These are phyloP conservation scores for Aleurites moluccanus DNA, from an alignment of 441 rosid species.

Conservation along the genomic window DNA sequence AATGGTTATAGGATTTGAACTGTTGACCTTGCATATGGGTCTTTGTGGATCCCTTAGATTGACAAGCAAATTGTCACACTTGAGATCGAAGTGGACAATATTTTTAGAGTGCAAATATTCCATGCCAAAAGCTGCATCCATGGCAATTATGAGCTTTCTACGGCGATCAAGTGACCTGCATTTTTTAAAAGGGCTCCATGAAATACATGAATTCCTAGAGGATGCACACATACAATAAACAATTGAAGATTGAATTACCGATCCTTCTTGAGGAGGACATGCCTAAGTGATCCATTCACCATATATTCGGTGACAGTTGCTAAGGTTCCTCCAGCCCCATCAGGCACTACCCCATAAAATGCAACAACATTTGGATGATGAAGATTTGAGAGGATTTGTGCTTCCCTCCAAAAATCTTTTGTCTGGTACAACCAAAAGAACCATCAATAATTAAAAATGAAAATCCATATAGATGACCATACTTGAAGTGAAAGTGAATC, in stretches of 20 bases:
- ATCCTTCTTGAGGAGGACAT: constrained; percentile 80
- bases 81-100: constrained; percentile 91
- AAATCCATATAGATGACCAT: not conserved
- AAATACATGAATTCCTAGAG: constrained; percentile 12
- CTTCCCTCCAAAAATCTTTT: constrained; percentile 95
- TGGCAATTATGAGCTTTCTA: constrained; percentile 76
- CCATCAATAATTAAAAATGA: constrained; percentile 7
- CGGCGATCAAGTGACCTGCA: constrained; percentile 80
- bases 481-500: not conserved
- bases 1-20: not conserved
- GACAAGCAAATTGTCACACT: constrained; percentile 91
- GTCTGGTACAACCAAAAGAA: constrained; percentile 43
- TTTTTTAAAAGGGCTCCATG: constrained; percentile 6
- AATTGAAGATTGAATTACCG: constrained; percentile 41
- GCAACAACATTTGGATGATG: constrained; percentile 96
- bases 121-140: constrained; percentile 99
- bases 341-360: constrained; percentile 90
- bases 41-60: constrained; percentile 81
- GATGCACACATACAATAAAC: constrained; percentile 6
- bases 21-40: constrained; percentile 88
- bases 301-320: constrained; percentile 93
- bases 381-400: constrained; percentile 82
- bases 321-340: constrained; percentile 86
- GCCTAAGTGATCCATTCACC: constrained; percentile 98
- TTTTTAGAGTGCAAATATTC: constrained; percentile 90